Percentiles rank a stretch among this genome's conserved stretches.
Conservation (phyloP, 352 stramenopile species). For the Globisporangium echinulatum region DNA sequence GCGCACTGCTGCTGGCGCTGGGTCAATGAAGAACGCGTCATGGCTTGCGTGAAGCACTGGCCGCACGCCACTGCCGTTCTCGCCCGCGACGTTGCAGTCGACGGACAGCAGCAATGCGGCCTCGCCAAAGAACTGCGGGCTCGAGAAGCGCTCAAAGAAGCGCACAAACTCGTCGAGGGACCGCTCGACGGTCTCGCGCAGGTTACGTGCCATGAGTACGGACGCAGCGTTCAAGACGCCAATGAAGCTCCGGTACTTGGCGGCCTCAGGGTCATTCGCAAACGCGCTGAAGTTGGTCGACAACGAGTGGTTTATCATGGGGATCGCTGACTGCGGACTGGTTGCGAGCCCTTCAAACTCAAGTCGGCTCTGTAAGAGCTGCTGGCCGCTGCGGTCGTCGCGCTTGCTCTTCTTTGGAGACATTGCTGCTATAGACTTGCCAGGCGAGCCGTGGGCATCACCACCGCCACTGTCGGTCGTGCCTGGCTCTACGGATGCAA, state of each 20-base stretch:
- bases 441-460: background rate
- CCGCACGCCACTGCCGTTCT: background rate
- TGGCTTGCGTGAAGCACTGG: slow-evolving; percentile 11
- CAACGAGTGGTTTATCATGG: slow-evolving; percentile 1
- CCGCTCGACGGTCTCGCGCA: slow-evolving; percentile 80
- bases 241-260: slow-evolving; percentile 44
- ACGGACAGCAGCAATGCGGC: slow-evolving; percentile 57
- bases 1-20: slow-evolving; percentile 36
- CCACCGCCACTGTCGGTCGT: too few species aligned
- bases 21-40: slow-evolving; percentile 58
- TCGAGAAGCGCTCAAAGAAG: slow-evolving; percentile 76
- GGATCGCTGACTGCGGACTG: background rate
- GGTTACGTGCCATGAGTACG: slow-evolving; percentile 88
- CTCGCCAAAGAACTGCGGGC: slow-evolving; percentile 38
- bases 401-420: slow-evolving; percentile 17
- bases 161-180: slow-evolving; percentile 65
- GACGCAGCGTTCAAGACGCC: slow-evolving; percentile 75
- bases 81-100: slow-evolving; percentile 24
- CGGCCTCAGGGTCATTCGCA: slow-evolving; percentile 35
- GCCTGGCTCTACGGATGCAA: background rate
- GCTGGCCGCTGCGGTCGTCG: slow-evolving; percentile 15
- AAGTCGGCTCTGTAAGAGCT: slow-evolving; percentile 41
- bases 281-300: slow-evolving; percentile 1
- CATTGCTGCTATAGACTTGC: background rate
- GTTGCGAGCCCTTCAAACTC: slow-evolving; percentile 40